Evolutionary conservation across 192 early-diverging fungal species (phyloP).

Genomic region (Coemansia sp.): DNA sequence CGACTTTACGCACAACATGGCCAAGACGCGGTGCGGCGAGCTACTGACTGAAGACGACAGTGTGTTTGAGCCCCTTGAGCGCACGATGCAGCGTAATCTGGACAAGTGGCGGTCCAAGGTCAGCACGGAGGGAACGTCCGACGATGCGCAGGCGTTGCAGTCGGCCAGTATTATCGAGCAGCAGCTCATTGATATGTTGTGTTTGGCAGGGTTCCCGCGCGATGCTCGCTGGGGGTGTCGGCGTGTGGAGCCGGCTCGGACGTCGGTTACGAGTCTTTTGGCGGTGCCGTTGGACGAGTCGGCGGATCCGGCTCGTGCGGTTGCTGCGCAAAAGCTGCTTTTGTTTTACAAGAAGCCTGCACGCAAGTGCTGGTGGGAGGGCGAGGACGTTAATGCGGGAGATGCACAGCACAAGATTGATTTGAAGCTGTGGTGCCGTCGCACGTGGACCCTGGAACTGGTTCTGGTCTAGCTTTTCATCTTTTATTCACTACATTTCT

Average conservation of each 20-base stretch:
- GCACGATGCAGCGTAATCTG: constrained; percentile 65
- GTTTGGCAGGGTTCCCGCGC: constrained; percentile 71
- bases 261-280: constrained; percentile 68
- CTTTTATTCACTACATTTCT: constrained; percentile 18
- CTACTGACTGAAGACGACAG: constrained; percentile 65
- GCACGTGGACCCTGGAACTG: constrained; percentile 79
- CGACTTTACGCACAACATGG: constrained; percentile 48
- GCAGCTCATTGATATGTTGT: constrained; percentile 82
- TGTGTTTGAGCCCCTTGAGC: constrained; percentile 73
- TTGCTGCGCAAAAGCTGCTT: constrained; percentile 72
- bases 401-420: constrained; percentile 56
- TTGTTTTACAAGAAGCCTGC: constrained; percentile 83
- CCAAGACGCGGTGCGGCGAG: constrained; percentile 65
- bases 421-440: constrained; percentile 72
- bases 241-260: constrained; percentile 64
- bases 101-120: constrained; percentile 45
- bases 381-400: constrained; percentile 63
- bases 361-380: constrained; percentile 86
- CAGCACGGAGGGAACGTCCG: constrained; percentile 41
- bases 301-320: constrained; percentile 64
- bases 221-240: constrained; percentile 75
- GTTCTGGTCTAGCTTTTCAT: constrained; percentile 48
- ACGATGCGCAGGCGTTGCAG: constrained; percentile 47
- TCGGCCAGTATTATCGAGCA: constrained; percentile 59
- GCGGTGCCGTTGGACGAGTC: constrained; percentile 71